phyloP scores from a whole-genome alignment of 306 rosid species.

The Vigna mungo region DNA sequence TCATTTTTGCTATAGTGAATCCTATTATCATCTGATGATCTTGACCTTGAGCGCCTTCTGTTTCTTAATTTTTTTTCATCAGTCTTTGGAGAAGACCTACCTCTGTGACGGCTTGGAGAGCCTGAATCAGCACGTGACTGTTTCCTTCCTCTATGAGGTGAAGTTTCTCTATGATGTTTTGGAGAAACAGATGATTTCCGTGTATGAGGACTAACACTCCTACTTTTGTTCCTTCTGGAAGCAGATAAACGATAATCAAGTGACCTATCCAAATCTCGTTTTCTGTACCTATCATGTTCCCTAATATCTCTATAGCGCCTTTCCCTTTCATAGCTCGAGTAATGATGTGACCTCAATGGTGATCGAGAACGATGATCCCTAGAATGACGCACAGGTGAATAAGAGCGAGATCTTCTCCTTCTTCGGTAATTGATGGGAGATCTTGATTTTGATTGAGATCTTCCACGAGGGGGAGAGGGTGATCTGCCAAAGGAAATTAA shows the following conservation, averaged over 20 bases:
- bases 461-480: slow-evolving; percentile 69
- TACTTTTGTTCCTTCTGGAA: slow-evolving; percentile 74
- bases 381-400: slow-evolving; percentile 74
- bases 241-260: slow-evolving; percentile 59
- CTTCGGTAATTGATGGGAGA: slow-evolving; percentile 79
- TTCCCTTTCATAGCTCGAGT: slow-evolving; percentile 63
- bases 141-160: slow-evolving; percentile 71
- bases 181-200: slow-evolving; percentile 81
- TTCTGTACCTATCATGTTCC: slow-evolving; percentile 75
- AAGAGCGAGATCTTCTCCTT: slow-evolving; percentile 83
- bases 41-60: slow-evolving; percentile 81
- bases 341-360: slow-evolving; percentile 71
- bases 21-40: slow-evolving; percentile 67
- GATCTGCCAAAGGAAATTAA: slow-evolving; percentile 60
- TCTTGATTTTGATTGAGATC: slow-evolving; percentile 78
- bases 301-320: slow-evolving; percentile 70
- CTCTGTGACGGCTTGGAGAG: slow-evolving; percentile 66
- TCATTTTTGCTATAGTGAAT: slow-evolving; percentile 56
- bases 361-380: slow-evolving; percentile 83
- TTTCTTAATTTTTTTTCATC: slow-evolving; percentile 62
- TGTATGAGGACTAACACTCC: slow-evolving; percentile 72
- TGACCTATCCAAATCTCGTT: slow-evolving; percentile 75
- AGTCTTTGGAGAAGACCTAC: slow-evolving; percentile 76
- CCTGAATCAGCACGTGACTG: slow-evolving; percentile 64
- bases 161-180: slow-evolving; percentile 63